Base-by-base conservation (phyloP, 371 early-diverging fungal species). In the Mortierella sp. region DNA sequence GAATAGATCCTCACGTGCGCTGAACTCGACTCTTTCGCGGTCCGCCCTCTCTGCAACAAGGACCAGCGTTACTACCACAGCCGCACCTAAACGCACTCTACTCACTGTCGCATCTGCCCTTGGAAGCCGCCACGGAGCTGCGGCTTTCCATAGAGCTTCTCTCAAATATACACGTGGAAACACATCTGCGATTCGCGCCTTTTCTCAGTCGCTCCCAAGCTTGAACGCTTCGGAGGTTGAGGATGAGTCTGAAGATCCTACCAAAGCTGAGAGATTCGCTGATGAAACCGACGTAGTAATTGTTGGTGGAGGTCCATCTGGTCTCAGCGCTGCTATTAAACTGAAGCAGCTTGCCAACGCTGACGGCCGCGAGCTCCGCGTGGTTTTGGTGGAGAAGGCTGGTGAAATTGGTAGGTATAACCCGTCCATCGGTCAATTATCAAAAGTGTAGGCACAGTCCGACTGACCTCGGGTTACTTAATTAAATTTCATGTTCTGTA, bases 221-320 rank as follows among this genome's bases (percentile, higher is more conserved):
- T 43, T 80, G 59, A 55, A 70, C 57, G 73, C 65, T 21, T 38
- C 65, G 47, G 79, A 73, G 65, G 70, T 58, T 24, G 71, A 61
- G 3, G 75, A 80, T n/a, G 76, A 72, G 16, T 69, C 67, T 15
- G 79, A 79, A 15, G 85, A 85, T 53, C 80, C 82, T 11, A 79
- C 80, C 32, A 80, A 80, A 43, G 76, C 78, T 4, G 82, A 79
- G 59, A 91, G 93, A 33, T 91, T 90, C 65, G 91, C 86, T 4
- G 95, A 97, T 77, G 97, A 98, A 69, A 94, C 96, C 24, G 99
- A 99, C 81, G 97, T 99, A 1, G 94, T 96, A 40, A 97, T 99
- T 73, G 95, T 99, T 33, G 99, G 99, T 45, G 98, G 92, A 65
- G 99, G 99, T 0, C 99, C 99, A 22, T 90, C 98, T 28, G 98